These are phyloP conservation scores for Hygrocybe coccinea DNA, from an alignment of 768 basidiomycete species.

Conservation along the genomic window DNA sequence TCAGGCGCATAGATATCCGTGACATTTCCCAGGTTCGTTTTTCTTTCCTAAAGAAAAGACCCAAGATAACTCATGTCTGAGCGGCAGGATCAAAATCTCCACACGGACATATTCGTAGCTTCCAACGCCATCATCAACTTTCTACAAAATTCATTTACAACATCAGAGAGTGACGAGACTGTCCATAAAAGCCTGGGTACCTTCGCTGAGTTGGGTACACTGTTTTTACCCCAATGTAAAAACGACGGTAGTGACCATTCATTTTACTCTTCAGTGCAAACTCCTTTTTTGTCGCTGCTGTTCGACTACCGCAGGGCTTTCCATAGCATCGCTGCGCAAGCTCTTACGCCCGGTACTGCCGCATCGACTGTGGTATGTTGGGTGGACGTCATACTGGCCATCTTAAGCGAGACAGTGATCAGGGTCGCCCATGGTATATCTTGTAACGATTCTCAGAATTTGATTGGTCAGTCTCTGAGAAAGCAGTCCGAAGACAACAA, in stretches of 20 bases:
- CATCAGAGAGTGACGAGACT: not conserved
- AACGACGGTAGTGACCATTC: not conserved
- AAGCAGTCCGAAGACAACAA: slow-evolving; percentile 46
- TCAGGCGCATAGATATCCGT: slow-evolving; percentile 9
- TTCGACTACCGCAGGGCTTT: slow-evolving; percentile 52
- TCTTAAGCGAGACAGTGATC: slow-evolving; percentile 38
- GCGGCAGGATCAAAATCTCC: slow-evolving; percentile 13
- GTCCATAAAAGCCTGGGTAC: slow-evolving; percentile 4
- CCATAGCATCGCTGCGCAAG: slow-evolving; percentile 38
- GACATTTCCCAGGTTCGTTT: slow-evolving; percentile 13
- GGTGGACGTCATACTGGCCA: slow-evolving; percentile 58
- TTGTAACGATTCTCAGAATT: slow-evolving; percentile 28
- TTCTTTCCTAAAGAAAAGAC: not conserved
- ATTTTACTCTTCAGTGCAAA: slow-evolving; percentile 22
- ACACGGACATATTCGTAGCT: slow-evolving; percentile 16
- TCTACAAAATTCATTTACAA: slow-evolving; percentile 13
- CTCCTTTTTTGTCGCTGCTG: slow-evolving; percentile 34
- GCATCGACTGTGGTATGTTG: slow-evolving; percentile 49
- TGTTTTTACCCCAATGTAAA: not conserved
- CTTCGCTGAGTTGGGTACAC: slow-evolving; percentile 16
- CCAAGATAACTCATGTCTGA: not conserved
- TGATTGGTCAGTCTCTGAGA: slow-evolving; percentile 27
- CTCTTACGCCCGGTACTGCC: slow-evolving; percentile 19
- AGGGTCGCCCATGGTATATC: slow-evolving; percentile 18
- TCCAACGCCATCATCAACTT: slow-evolving; percentile 19